A percentile compares a stretch with the other conserved stretches of the same genome.
Evolutionary conservation across 208 protist genomes (phyloP).

Genomic region (Acanthamoeba culbertsoni): DNA sequence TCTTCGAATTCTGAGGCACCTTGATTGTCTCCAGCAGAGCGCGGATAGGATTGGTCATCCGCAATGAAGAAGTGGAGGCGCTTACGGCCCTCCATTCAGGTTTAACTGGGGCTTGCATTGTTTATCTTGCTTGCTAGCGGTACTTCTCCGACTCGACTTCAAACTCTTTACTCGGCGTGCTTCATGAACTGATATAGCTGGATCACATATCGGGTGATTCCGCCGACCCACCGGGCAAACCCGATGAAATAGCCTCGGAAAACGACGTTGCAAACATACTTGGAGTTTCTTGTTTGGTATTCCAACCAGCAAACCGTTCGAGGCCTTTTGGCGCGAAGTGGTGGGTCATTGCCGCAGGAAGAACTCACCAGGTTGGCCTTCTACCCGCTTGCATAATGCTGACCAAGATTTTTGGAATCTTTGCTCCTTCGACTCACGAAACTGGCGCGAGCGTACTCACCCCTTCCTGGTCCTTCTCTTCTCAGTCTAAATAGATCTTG

Average conservation of each 20-base stretch:
- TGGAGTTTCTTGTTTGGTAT: too few relatives aligned
- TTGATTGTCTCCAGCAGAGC: constrained; percentile 88
- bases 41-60: constrained; percentile 45
- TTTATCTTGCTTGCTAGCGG: background rate
- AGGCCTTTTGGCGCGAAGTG: background rate
- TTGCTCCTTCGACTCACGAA: background rate
- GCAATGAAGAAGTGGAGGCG: background rate
- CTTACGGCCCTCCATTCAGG: background rate
- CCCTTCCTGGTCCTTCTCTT: background rate
- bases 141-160: too few relatives aligned
- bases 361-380: background rate
- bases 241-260: background rate
- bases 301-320: background rate
- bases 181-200: too few relatives aligned
- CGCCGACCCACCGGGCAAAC: too few relatives aligned
- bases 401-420: background rate
- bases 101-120: constrained; percentile 9
- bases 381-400: background rate
- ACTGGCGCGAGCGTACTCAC: background rate
- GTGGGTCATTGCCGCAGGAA: background rate
- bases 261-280: background rate
- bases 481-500: background rate
- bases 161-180: background rate
- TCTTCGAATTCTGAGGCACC: constrained; percentile 79
- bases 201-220: too few relatives aligned